phyloP scores from a whole-genome alignment of 1,284 basidiomycete species.

The Cryptococcus sp. region DNA sequence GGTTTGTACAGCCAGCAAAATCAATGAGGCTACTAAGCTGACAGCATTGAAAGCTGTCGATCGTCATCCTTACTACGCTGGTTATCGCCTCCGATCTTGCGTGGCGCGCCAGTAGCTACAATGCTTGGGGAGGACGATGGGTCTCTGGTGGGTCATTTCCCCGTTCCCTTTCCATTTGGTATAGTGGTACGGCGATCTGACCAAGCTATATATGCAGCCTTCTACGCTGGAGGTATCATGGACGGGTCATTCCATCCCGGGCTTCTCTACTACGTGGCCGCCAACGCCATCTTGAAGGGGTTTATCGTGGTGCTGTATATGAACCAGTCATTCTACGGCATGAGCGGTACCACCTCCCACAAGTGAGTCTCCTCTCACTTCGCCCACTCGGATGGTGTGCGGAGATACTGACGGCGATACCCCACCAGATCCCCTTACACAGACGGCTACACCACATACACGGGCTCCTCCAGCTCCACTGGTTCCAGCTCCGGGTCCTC shows the following conservation, averaged over 20 bases:
- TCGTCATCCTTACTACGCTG: constrained; percentile 22
- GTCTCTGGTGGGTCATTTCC: constrained; percentile 1
- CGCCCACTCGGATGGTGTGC: too few species aligned
- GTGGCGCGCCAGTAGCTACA: constrained; percentile 17
- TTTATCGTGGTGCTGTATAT: constrained; percentile 28
- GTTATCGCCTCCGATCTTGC: constrained; percentile 25
- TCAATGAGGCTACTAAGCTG: not conserved
- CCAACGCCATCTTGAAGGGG: constrained; percentile 23
- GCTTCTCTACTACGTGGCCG: constrained; percentile 16
- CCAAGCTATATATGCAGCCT: constrained; percentile 6
- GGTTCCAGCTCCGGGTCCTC: not conserved
- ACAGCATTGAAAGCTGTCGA: constrained; percentile 13
- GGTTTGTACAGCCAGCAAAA: not conserved
- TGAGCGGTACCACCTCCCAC: constrained; percentile 12
- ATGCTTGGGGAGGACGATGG: constrained; percentile 15
- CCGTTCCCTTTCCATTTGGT: not conserved
- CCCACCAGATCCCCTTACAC: not conserved
- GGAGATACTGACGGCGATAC: not conserved
- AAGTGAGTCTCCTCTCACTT: constrained; percentile 4
- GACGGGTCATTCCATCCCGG: constrained; percentile 16
- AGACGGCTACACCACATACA: not conserved
- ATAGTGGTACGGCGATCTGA: not conserved
- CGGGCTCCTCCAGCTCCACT: not conserved
- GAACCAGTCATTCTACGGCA: constrained; percentile 32
- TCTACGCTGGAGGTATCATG: constrained; percentile 23